A percentile compares a stretch with the other conserved stretches of the same genome.
These are phyloP conservation scores for Dothiorella sarmentorum DNA, from an alignment of 2,329 filamentous ascomycete genomes.

Conservation along the genomic window DNA sequence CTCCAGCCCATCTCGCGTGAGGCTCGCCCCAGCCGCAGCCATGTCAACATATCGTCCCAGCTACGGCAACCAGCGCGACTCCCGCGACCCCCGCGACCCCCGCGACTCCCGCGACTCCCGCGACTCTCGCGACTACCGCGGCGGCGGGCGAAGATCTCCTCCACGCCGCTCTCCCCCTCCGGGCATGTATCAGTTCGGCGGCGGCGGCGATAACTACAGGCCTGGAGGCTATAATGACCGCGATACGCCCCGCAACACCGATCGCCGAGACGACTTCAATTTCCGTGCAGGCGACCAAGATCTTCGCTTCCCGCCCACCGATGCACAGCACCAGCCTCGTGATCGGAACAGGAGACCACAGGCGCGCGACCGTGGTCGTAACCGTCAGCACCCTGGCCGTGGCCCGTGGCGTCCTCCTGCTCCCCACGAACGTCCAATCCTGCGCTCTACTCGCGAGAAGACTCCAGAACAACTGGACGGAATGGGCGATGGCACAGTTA, in stretches of 20 bases:
- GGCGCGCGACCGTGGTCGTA: neutral
- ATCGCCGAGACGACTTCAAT: constrained; percentile 29
- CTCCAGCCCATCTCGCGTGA: neutral
- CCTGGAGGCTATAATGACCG: constrained; percentile 22
- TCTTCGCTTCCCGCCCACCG: constrained; percentile 31
- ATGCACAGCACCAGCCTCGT: constrained; percentile 15
- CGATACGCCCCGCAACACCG: constrained; percentile 20
- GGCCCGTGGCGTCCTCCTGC: constrained; percentile 24
- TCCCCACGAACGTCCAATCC: constrained; percentile 44
- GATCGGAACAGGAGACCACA: constrained; percentile 3
- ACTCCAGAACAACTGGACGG: constrained; percentile 46
- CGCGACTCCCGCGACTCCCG: neutral
- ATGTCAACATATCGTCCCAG: constrained; percentile 19
- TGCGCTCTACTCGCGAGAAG: constrained; percentile 40
- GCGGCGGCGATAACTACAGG: constrained; percentile 28
- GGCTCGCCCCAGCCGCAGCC: neutral
- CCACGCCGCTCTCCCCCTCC: constrained; percentile 8
- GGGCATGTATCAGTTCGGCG: constrained; percentile 17
- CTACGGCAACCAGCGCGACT: constrained; percentile 8
- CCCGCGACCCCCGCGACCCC: constrained; percentile 2
- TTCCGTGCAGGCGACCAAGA: constrained; percentile 30
- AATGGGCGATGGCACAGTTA: constrained; percentile 39
- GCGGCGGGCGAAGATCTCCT: constrained; percentile 12
- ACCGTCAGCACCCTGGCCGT: constrained; percentile 1
- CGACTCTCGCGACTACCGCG: constrained; percentile 10